Evolutionary conservation across 768 basidiomycete genomes (phyloP), one percentile per base, ranked within the genome.

Genomic region (Pleurotus djamor): DNA sequence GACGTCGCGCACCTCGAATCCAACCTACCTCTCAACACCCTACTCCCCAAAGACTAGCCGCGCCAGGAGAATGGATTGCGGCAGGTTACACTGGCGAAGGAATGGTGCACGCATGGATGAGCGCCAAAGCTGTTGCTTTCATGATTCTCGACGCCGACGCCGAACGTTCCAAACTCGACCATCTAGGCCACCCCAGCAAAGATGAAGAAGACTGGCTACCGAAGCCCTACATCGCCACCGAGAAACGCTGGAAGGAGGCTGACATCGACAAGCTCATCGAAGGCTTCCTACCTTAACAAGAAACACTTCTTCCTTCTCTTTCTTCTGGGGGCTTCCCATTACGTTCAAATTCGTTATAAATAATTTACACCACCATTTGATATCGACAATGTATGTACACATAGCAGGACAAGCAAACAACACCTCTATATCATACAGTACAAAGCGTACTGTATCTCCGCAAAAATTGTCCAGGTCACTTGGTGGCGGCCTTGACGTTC

Each of bases 51-150:
- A 34, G 56, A 17, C 59, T 73, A 8, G 73, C 76, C 1, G 58
- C 65, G 17, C 70, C 85, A 0, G 88, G 87, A 14, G 89, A 91
- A 67, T 90, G 89, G 89, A 78, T 90, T 13, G 75, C 84, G 13
- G 88, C 85, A 10, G 89, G 87, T 4, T 91, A 86, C 66, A 77
- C 80, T 0, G 89, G 89, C 0, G 89, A 91, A 63, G 89, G 89
- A 1, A 89, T 89, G 88, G 82, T 82, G 3, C 82, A 88, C 62
- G 87, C 85, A 0, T 89, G 87, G 86, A 67, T 85, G 68, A 78
- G 84, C 58, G 81, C 83, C 4, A 77, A 79, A 58, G 85, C 83
- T 6, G 68, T 88, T 16, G 87, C 84, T 9, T 63, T 73, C 55
- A 87, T 88, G 87, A 72, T 91, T 4, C 69, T 85, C 4, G 80